phyloP scores from a whole-genome alignment of 2,329 filamentous ascomycete genomes.

The Botrytis tulipae region DNA sequence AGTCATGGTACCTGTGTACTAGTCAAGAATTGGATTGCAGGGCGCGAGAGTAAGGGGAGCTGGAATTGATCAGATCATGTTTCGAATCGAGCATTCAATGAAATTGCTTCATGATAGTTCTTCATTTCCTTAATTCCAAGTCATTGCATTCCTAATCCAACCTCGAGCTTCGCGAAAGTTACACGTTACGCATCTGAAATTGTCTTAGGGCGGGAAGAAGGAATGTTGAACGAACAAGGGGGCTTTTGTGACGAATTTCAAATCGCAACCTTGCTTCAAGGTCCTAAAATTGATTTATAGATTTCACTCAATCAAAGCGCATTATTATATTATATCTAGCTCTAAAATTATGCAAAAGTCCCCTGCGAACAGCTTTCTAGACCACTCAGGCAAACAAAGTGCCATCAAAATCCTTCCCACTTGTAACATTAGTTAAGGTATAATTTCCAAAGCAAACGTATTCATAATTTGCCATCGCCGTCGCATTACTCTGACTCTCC shows the following conservation, averaged over 20 bases:
- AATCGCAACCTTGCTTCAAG: background rate
- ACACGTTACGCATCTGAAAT: background rate
- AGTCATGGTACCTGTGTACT: background rate
- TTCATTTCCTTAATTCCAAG: background rate
- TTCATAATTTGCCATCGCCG: conserved; percentile 22
- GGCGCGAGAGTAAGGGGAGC: background rate
- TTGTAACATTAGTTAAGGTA: conserved; percentile 14
- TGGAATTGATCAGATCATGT: background rate
- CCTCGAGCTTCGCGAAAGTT: background rate
- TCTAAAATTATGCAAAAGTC: background rate
- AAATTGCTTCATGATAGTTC: background rate
- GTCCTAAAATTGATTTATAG: background rate
- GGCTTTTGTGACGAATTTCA: background rate
- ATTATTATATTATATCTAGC: background rate
- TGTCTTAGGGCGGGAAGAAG: background rate
- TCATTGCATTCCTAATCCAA: background rate
- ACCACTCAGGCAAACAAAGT: conserved; percentile 5
- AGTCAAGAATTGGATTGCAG: background rate
- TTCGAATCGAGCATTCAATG: too few species aligned
- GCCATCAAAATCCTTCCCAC: conserved; percentile 18
- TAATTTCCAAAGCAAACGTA: conserved; percentile 20
- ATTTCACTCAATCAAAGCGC: background rate
- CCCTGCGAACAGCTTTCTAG: background rate
- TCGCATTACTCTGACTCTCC: conserved; percentile 20
- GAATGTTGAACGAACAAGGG: background rate